A percentile compares a stretch with the other conserved stretches of the same genome.
Evolutionary conservation across 768 basidiomycete genomes (phyloP).

Genomic region (Russula emetica): DNA sequence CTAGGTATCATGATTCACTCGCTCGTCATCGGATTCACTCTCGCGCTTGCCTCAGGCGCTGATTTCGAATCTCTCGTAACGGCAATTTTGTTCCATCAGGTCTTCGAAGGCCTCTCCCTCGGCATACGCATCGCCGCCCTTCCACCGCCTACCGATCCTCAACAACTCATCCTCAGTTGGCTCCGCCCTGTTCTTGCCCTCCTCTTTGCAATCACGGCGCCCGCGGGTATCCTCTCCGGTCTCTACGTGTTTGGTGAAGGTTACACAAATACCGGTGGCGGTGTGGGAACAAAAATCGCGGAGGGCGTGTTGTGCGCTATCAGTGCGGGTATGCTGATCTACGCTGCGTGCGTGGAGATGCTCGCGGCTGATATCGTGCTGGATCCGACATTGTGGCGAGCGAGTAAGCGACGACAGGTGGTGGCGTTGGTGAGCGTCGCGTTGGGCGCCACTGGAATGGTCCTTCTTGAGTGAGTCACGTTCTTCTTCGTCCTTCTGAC

Average conservation of each 20-base stretch:
- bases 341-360: constrained; percentile 83
- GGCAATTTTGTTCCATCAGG: constrained; percentile 76
- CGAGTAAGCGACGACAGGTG: constrained; percentile 40
- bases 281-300: constrained; percentile 47
- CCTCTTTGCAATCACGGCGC: constrained; percentile 72
- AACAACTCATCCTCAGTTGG: constrained; percentile 26
- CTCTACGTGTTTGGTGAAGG: constrained; percentile 41
- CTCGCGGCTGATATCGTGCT: constrained; percentile 82
- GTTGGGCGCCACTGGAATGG: constrained; percentile 61
- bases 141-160: constrained; percentile 36
- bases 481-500: not conserved
- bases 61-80: constrained; percentile 73
- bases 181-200: constrained; percentile 53
- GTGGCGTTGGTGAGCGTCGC: constrained; percentile 58
- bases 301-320: constrained; percentile 79
- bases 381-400: constrained; percentile 51
- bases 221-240: constrained; percentile 61
- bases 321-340: constrained; percentile 79
- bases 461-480: constrained; percentile 44
- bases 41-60: constrained; percentile 61
- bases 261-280: not conserved
- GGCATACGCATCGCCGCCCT: constrained; percentile 75
- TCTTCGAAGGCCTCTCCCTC: constrained; percentile 80
- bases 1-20: constrained; percentile 84
- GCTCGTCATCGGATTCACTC: constrained; percentile 72